phyloP scores from a whole-genome alignment of 768 basidiomycete genomes.

The Agrocybe chaxingu region DNA sequence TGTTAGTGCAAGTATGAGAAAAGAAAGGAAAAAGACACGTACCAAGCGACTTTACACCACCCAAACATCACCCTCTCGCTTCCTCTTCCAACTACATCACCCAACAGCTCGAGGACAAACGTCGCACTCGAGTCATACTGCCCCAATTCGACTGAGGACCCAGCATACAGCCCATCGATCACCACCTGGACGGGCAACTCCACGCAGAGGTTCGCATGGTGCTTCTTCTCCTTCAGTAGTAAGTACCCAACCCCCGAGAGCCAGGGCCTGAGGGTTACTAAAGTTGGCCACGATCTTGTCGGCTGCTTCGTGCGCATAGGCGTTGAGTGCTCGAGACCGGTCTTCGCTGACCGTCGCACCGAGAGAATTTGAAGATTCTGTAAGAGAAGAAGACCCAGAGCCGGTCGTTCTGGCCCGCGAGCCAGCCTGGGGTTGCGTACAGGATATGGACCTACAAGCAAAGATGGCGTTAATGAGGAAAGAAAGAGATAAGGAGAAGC shows the following conservation, averaged over 20 bases:
- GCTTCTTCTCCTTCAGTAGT: background rate
- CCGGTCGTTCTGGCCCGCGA: constrained; percentile 76
- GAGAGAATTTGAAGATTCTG: no score
- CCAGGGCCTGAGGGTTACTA: no score
- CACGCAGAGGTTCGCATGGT: background rate
- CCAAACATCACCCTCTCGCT: constrained; percentile 49
- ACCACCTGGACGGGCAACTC: constrained; percentile 60
- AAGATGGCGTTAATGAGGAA: constrained; percentile 24
- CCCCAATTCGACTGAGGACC: constrained; percentile 69
- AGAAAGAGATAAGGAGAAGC: constrained; percentile 31
- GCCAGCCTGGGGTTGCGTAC: constrained; percentile 62
- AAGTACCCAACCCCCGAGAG: no score
- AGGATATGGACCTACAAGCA: constrained; percentile 51
- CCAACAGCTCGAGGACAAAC: constrained; percentile 76
- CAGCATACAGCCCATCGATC: constrained; percentile 88
- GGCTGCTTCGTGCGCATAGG: constrained; percentile 30
- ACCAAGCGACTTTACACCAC: constrained; percentile 81
- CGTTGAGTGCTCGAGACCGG: no score
- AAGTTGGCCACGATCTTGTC: no score
- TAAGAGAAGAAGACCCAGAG: constrained; percentile 53
- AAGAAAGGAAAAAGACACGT: constrained; percentile 18
- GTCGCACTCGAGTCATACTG: constrained; percentile 75
- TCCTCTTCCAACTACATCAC: constrained; percentile 64
- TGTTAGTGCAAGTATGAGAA: background rate
- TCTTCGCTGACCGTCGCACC: no score